Percentiles rank a stretch among this genome's conserved stretches.
Evolutionary conservation across 345 rosid species (phyloP).

Genomic region (Camelina sativa): DNA sequence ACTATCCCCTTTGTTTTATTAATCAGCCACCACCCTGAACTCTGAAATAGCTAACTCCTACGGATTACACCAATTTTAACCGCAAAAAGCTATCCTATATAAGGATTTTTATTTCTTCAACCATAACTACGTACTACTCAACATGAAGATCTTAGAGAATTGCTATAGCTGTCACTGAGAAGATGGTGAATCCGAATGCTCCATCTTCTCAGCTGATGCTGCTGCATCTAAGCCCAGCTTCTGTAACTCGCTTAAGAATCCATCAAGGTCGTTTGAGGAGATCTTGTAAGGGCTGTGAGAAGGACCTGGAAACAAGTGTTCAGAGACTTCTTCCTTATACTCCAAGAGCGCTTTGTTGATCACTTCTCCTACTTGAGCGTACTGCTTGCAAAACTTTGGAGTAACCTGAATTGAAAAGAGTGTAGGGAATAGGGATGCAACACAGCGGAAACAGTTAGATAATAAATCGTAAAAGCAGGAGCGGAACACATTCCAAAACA

Average conservation of each 20-base stretch:
- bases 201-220: conserved; percentile 58
- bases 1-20: background rate
- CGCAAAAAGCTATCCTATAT: background rate
- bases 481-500: conserved; percentile 89
- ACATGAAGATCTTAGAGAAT: conserved; percentile 11
- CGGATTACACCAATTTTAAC: conserved; percentile 6
- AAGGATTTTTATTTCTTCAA: conserved; percentile 21
- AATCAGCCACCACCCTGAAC: background rate
- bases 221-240: conserved; percentile 75
- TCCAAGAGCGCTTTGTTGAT: conserved; percentile 75
- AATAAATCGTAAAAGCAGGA: conserved; percentile 9
- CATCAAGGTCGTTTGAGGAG: conserved; percentile 53
- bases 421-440: conserved; percentile 5
- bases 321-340: conserved; percentile 79
- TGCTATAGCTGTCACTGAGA: conserved; percentile 20
- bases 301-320: conserved; percentile 75
- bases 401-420: conserved; percentile 58
- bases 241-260: conserved; percentile 70
- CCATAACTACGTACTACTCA: background rate
- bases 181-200: conserved; percentile 21
- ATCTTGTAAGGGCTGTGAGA: conserved; percentile 79
- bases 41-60: background rate
- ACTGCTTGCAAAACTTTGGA: conserved; percentile 92
- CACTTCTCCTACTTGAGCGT: conserved; percentile 68
- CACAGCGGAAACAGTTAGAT: background rate